phyloP scores from a whole-genome alignment of 2,329 filamentous ascomycete species.

The Clonostachys rhizophaga region DNA sequence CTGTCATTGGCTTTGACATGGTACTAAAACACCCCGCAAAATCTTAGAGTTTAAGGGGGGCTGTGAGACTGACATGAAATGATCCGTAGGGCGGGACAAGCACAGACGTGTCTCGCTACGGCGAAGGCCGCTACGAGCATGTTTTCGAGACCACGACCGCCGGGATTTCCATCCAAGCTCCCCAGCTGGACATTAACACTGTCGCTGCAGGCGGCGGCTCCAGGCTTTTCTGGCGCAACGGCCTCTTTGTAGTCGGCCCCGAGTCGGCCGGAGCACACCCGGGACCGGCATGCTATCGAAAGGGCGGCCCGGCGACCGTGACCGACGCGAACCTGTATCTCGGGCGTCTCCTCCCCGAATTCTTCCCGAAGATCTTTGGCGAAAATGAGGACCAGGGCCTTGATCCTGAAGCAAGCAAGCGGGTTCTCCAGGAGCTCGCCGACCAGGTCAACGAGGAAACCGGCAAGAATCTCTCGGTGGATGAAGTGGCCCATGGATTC shows the following conservation, averaged over 20 bases:
- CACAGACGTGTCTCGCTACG: conserved; percentile 86
- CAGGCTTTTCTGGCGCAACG: conserved; percentile 81
- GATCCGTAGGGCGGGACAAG: conserved; percentile 65
- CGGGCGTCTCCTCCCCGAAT: conserved; percentile 79
- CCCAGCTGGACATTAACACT: conserved; percentile 91
- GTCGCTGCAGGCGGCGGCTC: conserved; percentile 88
- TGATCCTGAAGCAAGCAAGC: conserved; percentile 70
- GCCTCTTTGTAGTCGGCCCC: conserved; percentile 84
- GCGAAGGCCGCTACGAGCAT: conserved; percentile 81
- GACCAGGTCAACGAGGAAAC: conserved; percentile 75
- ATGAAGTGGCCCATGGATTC: conserved; percentile 87
- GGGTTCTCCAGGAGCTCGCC: conserved; percentile 70
- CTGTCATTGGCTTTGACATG: conserved; percentile 96
- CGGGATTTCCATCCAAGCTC: conserved; percentile 89
- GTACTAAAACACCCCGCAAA: conserved; percentile 13
- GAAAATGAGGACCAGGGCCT: conserved; percentile 80
- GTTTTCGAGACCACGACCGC: conserved; percentile 93
- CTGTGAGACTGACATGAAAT: background rate
- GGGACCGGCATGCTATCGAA: conserved; percentile 86
- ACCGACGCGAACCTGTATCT: conserved; percentile 89
- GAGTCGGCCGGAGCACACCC: conserved; percentile 87
- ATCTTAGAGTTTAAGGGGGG: background rate
- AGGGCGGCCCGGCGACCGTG: conserved; percentile 85
- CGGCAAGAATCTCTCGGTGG: conserved; percentile 65
- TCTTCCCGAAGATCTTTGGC: conserved; percentile 94